These are phyloP conservation scores for Paracoccidioides lutzii DNA, from an alignment of 2,329 filamentous ascomycete species.

Conservation along the genomic window DNA sequence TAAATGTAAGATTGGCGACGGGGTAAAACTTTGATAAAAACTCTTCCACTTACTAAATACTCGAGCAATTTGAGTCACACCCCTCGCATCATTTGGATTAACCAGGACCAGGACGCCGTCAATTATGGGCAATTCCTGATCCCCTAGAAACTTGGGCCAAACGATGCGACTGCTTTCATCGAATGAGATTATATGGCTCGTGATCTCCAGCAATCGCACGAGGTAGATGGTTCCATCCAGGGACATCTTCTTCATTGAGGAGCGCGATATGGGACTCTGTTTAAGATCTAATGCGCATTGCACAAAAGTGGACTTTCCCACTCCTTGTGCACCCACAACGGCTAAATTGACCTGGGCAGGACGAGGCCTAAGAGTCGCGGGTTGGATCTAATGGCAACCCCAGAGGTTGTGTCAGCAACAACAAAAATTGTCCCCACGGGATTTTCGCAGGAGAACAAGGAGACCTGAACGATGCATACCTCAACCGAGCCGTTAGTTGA, in stretches of 20 bases:
- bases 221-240: slow-evolving; percentile 43
- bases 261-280: slow-evolving; percentile 26
- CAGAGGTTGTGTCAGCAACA: not conserved
- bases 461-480: slow-evolving; percentile 13
- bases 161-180: slow-evolving; percentile 34
- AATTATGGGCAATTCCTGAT: slow-evolving; percentile 58
- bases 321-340: slow-evolving; percentile 41
- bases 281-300: slow-evolving; percentile 44
- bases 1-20: slow-evolving; percentile 8
- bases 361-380: slow-evolving; percentile 17
- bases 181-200: slow-evolving; percentile 39
- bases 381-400: not conserved
- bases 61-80: slow-evolving; percentile 59
- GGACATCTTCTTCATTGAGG: slow-evolving; percentile 42
- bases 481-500: slow-evolving; percentile 13
- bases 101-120: slow-evolving; percentile 79
- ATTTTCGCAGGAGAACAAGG: not conserved
- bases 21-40: slow-evolving; percentile 6
- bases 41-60: slow-evolving; percentile 56
- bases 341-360: slow-evolving; percentile 46
- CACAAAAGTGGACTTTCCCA: slow-evolving; percentile 49
- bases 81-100: slow-evolving; percentile 69
- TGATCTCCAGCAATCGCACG: slow-evolving; percentile 46
- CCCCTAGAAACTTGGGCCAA: slow-evolving; percentile 45
- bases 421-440: not conserved